Percentiles rank a stretch among this genome's conserved stretches.
Conservation (phyloP, 441 rosid genomes). For the Gossypium davidsonii region DNA sequence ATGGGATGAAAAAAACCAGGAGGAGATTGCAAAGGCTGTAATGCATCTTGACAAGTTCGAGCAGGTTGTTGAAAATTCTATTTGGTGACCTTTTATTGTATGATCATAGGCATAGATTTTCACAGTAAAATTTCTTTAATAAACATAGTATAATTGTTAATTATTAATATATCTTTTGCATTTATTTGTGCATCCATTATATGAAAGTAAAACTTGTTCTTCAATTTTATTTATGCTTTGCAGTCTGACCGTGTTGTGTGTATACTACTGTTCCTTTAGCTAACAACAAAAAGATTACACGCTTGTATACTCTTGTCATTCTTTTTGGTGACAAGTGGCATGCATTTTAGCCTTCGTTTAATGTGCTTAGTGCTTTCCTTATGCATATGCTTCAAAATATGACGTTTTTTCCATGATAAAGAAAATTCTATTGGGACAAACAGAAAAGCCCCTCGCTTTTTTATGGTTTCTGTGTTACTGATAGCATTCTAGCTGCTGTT, state of each 20-base stretch:
- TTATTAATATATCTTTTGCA: not conserved
- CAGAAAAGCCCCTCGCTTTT: not conserved
- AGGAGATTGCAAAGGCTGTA: constrained; percentile 79
- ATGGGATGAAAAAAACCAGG: constrained; percentile 89
- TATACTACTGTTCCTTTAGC: not conserved
- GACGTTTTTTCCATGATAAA: not conserved
- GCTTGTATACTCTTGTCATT: not conserved
- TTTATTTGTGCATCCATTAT: not conserved
- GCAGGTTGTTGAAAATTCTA: constrained; percentile 43
- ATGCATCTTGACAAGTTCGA: constrained; percentile 67
- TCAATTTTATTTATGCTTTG: constrained; percentile 3
- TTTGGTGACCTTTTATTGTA: constrained; percentile 11
- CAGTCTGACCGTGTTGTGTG: not conserved
- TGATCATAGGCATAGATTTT: not conserved
- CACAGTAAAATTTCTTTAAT: not conserved
- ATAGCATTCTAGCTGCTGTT: not conserved
- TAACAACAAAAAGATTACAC: not conserved
- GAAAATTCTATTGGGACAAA: not conserved
- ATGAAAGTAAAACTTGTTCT: not conserved
- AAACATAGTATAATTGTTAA: not conserved
- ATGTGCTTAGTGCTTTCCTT: not conserved
- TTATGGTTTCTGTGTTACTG: not conserved
- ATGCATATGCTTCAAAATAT: constrained; percentile 1
- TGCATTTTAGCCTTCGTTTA: not conserved
- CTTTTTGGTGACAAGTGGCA: not conserved